Evolutionary conservation across 352 stramenopile species (phyloP).

Genomic region (Pythium graminicola): DNA sequence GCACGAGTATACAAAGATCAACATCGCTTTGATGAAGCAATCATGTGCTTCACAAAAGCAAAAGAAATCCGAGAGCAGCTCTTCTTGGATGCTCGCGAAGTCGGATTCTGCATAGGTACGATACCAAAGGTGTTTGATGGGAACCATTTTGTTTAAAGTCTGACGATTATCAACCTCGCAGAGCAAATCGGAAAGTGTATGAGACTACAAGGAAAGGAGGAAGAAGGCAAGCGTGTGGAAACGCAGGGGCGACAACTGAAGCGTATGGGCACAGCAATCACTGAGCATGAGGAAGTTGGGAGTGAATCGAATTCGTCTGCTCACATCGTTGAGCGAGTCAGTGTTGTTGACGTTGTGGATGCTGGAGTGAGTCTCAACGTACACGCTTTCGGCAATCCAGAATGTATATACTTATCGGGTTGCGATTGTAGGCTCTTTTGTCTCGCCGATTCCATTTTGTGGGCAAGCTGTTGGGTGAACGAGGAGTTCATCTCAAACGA

Average conservation of each 20-base stretch:
- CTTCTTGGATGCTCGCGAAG: slow-evolving; percentile 65
- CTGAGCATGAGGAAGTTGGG: slow-evolving; percentile 1
- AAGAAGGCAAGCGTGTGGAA: slow-evolving; percentile 52
- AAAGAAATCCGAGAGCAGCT: slow-evolving; percentile 68
- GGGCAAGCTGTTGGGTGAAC: slow-evolving; percentile 52
- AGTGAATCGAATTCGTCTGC: slow-evolving; percentile 6
- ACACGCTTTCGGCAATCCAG: too few species aligned
- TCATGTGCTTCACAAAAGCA: slow-evolving; percentile 59
- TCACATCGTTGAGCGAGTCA: slow-evolving; percentile 25
- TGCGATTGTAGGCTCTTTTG: slow-evolving; percentile 40
- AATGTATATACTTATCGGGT: neutral
- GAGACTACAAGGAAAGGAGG: slow-evolving; percentile 44
- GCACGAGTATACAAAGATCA: slow-evolving; percentile 73
- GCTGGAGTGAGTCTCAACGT: slow-evolving; percentile 18
- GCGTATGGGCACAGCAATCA: slow-evolving; percentile 31
- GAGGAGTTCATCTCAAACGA: slow-evolving; percentile 57
- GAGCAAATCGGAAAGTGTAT: slow-evolving; percentile 82
- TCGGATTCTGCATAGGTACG: slow-evolving; percentile 71
- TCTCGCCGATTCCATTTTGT: slow-evolving; percentile 62
- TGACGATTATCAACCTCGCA: slow-evolving; percentile 17
- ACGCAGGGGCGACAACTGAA: slow-evolving; percentile 57
- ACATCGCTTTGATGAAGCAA: slow-evolving; percentile 58
- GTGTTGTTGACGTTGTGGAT: slow-evolving; percentile 30
- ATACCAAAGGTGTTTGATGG: slow-evolving; percentile 14
- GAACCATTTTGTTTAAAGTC: neutral